Conservation (phyloP, 129 eudicot species). For the Gnaphalium uliginosum region DNA sequence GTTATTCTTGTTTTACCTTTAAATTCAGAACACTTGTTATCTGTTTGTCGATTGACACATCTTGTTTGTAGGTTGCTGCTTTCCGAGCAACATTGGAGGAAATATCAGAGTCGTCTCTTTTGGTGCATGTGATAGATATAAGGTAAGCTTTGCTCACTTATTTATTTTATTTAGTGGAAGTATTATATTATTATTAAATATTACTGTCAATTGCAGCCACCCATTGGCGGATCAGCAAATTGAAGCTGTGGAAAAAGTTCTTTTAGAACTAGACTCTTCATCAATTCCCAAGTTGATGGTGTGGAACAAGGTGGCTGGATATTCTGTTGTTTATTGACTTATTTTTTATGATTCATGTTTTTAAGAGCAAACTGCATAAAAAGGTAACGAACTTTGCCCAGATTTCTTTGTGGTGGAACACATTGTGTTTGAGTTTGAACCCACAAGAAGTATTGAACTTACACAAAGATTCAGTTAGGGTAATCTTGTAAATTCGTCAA, state of each 20-base stretch:
- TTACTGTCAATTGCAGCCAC: slow-evolving; percentile 58
- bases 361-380: neutral
- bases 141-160: slow-evolving; percentile 50
- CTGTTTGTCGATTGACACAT: slow-evolving; percentile 15
- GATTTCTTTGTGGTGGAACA: neutral
- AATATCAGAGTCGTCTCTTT: slow-evolving; percentile 86
- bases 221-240: slow-evolving; percentile 89
- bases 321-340: neutral
- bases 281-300: slow-evolving; percentile 81
- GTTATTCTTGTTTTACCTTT: neutral
- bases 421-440: neutral
- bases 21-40: neutral
- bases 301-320: slow-evolving; percentile 83
- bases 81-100: slow-evolving; percentile 96
- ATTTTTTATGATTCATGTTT: neutral
- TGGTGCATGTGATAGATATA: slow-evolving; percentile 95
- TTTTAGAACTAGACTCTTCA: slow-evolving; percentile 73
- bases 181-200: slow-evolving; percentile 19
- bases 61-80: slow-evolving; percentile 82
- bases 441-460: neutral
- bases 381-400: neutral
- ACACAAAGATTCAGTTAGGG: neutral
- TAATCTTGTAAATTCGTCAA: neutral
- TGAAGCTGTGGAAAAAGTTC: slow-evolving; percentile 86
- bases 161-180: neutral